phyloP scores from a whole-genome alignment of 2,329 filamentous ascomycete species.

The Apiospora hydei region DNA sequence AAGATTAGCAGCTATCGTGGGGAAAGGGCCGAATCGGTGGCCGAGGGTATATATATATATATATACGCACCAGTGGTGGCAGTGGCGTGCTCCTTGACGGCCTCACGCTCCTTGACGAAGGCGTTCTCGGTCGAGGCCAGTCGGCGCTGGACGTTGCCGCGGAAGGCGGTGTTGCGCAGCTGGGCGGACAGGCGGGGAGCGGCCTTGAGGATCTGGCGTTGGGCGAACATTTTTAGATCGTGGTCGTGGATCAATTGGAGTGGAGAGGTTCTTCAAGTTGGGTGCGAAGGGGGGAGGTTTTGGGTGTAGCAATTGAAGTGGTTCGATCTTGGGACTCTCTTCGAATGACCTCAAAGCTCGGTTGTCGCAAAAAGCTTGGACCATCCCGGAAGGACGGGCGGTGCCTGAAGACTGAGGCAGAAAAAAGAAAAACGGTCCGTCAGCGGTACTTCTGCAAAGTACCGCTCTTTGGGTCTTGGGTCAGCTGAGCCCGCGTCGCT shows the following conservation, averaged over 20 bases:
- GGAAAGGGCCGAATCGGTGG: not conserved
- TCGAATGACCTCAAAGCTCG: constrained; percentile 22
- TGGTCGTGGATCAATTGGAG: constrained; percentile 25
- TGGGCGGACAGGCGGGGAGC: constrained; percentile 69
- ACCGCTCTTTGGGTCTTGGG: not conserved
- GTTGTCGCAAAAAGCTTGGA: constrained; percentile 16
- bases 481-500: constrained; percentile 15
- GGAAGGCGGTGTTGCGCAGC: constrained; percentile 62
- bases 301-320: constrained; percentile 16
- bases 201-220: constrained; percentile 67
- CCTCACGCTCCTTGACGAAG: constrained; percentile 91
- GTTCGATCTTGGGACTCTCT: constrained; percentile 19
- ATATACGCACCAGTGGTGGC: constrained; percentile 77
- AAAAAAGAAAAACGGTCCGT: not conserved
- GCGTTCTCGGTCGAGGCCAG: constrained; percentile 84
- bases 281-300: constrained; percentile 1
- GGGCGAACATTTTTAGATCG: constrained; percentile 65
- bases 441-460: not conserved
- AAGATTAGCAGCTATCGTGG: not conserved
- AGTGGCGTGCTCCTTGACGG: constrained; percentile 89
- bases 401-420: constrained; percentile 11
- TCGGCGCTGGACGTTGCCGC: constrained; percentile 70
- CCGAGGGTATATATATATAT: not conserved
- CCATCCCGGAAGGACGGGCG: not conserved
- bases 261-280: constrained; percentile 9